Evolutionary conservation across 345 rosid species (phyloP).

Genomic region (Bruguiera parviflora): DNA sequence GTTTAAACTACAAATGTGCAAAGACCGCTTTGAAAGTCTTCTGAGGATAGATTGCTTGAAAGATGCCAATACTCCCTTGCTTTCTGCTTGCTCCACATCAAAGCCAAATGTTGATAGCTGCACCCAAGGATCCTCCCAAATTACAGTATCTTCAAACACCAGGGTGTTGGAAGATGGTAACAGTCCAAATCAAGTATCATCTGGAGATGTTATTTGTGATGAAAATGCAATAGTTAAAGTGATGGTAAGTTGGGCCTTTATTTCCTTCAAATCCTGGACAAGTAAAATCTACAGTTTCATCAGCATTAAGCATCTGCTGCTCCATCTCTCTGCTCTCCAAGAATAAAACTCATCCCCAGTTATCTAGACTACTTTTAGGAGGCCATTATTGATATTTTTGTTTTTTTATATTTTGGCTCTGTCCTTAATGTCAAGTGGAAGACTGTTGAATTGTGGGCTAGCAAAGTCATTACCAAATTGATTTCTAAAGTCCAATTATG

Average conservation of each 20-base stretch:
- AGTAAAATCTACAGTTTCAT: background rate
- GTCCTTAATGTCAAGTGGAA: no score
- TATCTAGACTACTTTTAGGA: background rate
- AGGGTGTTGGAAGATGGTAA: slow-evolving; percentile 73
- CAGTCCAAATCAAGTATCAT: slow-evolving; percentile 66
- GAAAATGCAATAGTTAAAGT: slow-evolving; percentile 92
- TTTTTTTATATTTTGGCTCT: no score
- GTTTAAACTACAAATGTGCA: slow-evolving; percentile 96
- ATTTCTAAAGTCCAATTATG: no score
- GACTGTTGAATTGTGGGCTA: no score
- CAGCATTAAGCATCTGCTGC: background rate
- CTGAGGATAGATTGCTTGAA: slow-evolving; percentile 60
- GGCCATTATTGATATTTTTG: background rate
- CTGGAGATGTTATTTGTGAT: slow-evolving; percentile 63
- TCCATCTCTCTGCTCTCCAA: background rate
- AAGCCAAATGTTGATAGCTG: slow-evolving; percentile 63
- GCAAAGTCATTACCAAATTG: no score
- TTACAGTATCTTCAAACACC: slow-evolving; percentile 59
- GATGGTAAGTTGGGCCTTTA: slow-evolving; percentile 60
- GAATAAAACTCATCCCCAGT: background rate
- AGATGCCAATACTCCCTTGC: slow-evolving; percentile 53
- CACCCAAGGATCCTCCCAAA: slow-evolving; percentile 74
- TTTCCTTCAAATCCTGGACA: no score
- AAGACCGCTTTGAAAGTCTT: slow-evolving; percentile 36
- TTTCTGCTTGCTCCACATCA: slow-evolving; percentile 43